These are phyloP conservation scores for Posidonia australis DNA, from an alignment of 106 monocot species.

Conservation along the genomic window DNA sequence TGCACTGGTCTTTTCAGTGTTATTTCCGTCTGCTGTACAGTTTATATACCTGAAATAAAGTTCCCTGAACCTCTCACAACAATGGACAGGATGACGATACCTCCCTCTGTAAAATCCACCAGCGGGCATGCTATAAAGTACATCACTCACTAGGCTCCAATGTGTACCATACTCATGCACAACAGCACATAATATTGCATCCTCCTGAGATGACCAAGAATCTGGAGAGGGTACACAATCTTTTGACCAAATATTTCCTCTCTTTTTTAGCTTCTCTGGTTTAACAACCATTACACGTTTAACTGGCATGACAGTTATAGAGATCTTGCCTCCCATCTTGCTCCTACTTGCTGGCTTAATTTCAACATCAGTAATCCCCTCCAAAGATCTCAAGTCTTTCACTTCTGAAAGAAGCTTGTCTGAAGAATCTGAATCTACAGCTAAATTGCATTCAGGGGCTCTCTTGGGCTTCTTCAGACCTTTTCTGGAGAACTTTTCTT, in stretches of 20 bases:
- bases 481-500: slow-evolving; percentile 41
- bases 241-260: slow-evolving; percentile 54
- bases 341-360: slow-evolving; percentile 24
- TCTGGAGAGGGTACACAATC: slow-evolving; percentile 59
- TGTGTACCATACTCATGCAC: slow-evolving; percentile 82
- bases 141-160: slow-evolving; percentile 72
- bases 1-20: slow-evolving; percentile 36
- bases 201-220: slow-evolving; percentile 74
- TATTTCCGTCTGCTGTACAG: slow-evolving; percentile 37
- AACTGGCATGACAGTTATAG: slow-evolving; percentile 55
- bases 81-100: slow-evolving; percentile 86
- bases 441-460: slow-evolving; percentile 17
- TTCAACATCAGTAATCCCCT: slow-evolving; percentile 30
- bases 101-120: slow-evolving; percentile 76
- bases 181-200: slow-evolving; percentile 75
- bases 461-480: slow-evolving; percentile 48
- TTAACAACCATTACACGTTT: slow-evolving; percentile 84
- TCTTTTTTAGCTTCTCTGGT: slow-evolving; percentile 68
- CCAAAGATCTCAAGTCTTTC: slow-evolving; percentile 28
- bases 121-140: slow-evolving; percentile 38
- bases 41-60: slow-evolving; percentile 70
- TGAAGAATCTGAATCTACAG: slow-evolving; percentile 23
- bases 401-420: slow-evolving; percentile 27
- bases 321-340: slow-evolving; percentile 53
- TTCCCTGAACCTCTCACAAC: slow-evolving; percentile 93